Percentiles rank a stretch among this genome's conserved stretches.
phyloP scores from a whole-genome alignment of 305 asterid species.

The Andrographis paniculata region DNA sequence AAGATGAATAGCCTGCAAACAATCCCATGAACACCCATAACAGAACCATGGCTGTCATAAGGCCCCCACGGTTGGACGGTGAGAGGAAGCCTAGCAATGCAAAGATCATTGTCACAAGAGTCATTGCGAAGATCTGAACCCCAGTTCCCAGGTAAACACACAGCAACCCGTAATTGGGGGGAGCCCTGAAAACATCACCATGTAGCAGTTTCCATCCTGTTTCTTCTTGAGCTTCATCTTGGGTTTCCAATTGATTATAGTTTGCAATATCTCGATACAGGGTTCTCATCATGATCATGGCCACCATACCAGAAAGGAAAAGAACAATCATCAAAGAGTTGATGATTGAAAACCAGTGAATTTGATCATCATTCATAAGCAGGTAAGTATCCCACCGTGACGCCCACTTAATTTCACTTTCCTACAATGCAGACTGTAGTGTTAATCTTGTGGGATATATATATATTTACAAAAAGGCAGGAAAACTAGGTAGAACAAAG shows the following conservation, averaged over 20 bases:
- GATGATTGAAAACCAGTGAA: slow-evolving; percentile 46
- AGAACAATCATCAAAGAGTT: slow-evolving; percentile 61
- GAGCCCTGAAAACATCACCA: slow-evolving; percentile 51
- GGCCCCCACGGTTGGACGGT: slow-evolving; percentile 56
- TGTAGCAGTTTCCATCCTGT: slow-evolving; percentile 66
- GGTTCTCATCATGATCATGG: slow-evolving; percentile 65
- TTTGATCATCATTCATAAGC: slow-evolving; percentile 3
- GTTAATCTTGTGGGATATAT: slow-evolving; percentile 7
- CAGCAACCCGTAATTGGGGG: slow-evolving; percentile 38
- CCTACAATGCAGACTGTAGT: slow-evolving; percentile 15
- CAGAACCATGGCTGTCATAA: slow-evolving; percentile 60
- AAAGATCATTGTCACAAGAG: slow-evolving; percentile 35
- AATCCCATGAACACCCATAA: slow-evolving; percentile 62
- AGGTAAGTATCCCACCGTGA: slow-evolving; percentile 54
- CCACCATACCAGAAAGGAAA: slow-evolving; percentile 60
- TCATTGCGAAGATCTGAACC: slow-evolving; percentile 27
- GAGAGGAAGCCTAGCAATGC: slow-evolving; percentile 51
- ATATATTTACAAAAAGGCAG: slow-evolving; percentile 3
- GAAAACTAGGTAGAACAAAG: slow-evolving; percentile 1
- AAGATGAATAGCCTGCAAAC: slow-evolving; percentile 47
- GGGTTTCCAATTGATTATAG: slow-evolving; percentile 15
- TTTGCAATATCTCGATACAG: slow-evolving; percentile 47
- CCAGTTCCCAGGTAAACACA: slow-evolving; percentile 59
- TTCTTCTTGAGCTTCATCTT: no score
- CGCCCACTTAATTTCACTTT: slow-evolving; percentile 54